Percentiles rank a stretch among this genome's conserved stretches.
phyloP scores from a whole-genome alignment of 2,329 filamentous ascomycete genomes.

The Bertia moriformis region DNA sequence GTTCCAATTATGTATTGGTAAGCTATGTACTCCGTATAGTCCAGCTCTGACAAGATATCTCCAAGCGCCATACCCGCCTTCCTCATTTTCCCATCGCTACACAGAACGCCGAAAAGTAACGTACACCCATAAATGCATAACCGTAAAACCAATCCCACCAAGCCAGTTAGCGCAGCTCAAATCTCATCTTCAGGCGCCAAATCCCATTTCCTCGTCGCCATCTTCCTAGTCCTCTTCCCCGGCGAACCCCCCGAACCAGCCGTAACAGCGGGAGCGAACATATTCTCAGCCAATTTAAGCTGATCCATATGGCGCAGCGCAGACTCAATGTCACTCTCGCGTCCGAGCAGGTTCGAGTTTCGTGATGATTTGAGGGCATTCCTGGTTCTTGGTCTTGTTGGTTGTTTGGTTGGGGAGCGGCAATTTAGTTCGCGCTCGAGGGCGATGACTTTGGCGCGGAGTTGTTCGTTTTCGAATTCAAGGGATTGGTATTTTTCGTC shows the following conservation, averaged over 20 bases:
- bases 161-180: too few species aligned
- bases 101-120: too few species aligned
- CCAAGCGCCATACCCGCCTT: too few species aligned
- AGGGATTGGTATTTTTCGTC: neutral
- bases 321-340: constrained; percentile 1
- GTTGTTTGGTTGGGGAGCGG: neutral
- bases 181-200: neutral
- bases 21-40: too few species aligned
- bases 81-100: too few species aligned
- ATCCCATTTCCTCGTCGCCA: constrained; percentile 12
- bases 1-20: too few species aligned
- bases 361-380: neutral
- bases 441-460: neutral
- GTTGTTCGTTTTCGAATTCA: neutral
- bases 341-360: neutral
- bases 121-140: too few species aligned
- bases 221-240: constrained; percentile 9
- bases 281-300: neutral
- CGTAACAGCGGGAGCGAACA: neutral
- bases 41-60: too few species aligned
- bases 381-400: neutral
- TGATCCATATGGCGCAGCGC: neutral
- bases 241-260: constrained; percentile 5
- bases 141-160: too few species aligned
- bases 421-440: neutral